Evolutionary conservation across 139 green algal genomes (phyloP).

Genomic region (Tetradesmus lagerheimii): DNA sequence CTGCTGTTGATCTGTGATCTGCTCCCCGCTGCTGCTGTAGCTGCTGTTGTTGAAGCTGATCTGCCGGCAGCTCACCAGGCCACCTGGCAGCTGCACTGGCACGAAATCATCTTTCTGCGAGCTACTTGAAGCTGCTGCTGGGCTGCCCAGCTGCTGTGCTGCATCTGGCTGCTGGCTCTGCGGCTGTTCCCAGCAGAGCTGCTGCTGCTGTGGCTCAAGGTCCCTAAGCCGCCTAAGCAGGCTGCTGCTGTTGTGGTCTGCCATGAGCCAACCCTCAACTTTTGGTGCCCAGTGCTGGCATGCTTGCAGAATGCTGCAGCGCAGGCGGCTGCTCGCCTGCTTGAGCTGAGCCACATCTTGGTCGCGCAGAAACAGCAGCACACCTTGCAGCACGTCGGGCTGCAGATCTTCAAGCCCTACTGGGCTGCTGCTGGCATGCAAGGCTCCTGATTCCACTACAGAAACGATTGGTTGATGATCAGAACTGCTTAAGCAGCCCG

Average conservation of each 20-base stretch:
- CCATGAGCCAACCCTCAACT: constrained; percentile 29
- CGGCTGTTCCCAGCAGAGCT: background rate
- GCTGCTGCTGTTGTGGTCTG: background rate
- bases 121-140: background rate
- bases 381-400: constrained; percentile 35
- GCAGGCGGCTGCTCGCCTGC: constrained; percentile 4
- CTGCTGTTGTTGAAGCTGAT: background rate
- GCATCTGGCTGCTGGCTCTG: background rate
- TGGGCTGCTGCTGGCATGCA: background rate
- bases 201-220: background rate
- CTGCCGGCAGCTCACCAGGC: background rate
- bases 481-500: background rate
- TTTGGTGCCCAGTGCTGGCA: constrained; percentile 45
- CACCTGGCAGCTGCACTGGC: background rate
- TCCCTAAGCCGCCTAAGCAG: background rate
- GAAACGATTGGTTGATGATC: background rate
- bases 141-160: background rate
- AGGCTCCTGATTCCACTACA: background rate
- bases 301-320: background rate
- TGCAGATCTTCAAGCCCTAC: constrained; percentile 35
- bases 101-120: background rate
- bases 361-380: constrained; percentile 15
- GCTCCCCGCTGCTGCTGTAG: background rate
- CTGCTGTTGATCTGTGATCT: background rate
- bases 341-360: constrained; percentile 16